phyloP scores from a whole-genome alignment of 257 asterid genomes.

The Henckelia pumila region DNA sequence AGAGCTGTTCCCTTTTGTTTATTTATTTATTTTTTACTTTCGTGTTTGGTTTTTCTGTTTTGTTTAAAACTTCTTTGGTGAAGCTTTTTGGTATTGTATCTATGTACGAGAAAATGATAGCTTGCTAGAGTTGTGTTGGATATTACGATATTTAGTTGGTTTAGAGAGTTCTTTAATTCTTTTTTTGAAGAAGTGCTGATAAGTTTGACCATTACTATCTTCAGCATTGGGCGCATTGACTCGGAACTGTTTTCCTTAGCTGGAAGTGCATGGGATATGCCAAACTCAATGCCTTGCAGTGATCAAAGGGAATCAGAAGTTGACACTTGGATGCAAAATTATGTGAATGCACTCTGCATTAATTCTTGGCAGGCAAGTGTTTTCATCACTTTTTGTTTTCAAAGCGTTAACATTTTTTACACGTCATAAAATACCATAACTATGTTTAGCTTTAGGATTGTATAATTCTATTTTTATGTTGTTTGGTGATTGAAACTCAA shows the following conservation, averaged over 20 bases:
- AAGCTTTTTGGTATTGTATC: conserved; percentile 8
- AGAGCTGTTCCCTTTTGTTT: not conserved
- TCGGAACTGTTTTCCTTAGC: conserved; percentile 76
- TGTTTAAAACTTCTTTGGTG: not conserved
- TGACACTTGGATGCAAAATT: conserved; percentile 65
- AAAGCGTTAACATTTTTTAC: not conserved
- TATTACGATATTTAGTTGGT: too few relatives aligned
- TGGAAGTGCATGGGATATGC: conserved; percentile 55
- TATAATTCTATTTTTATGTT: too few relatives aligned
- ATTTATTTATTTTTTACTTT: not conserved
- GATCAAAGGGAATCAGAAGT: conserved; percentile 38
- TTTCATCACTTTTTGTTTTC: conserved; percentile 18
- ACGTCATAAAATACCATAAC: conserved; percentile 12
- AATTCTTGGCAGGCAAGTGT: conserved; percentile 92
- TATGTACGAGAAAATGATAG: not conserved
- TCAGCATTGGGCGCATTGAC: conserved; percentile 90
- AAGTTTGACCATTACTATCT: conserved; percentile 26
- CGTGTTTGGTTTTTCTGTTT: not conserved
- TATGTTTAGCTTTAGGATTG: not conserved
- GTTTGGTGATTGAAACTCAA: too few relatives aligned
- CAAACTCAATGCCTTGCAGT: conserved; percentile 27
- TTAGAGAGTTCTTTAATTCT: too few relatives aligned
- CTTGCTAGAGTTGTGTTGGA: not conserved
- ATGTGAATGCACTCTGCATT: conserved; percentile 79
- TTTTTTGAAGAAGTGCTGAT: conserved; percentile 17